Percentiles rank a stretch among this genome's conserved stretches.
phyloP scores from a whole-genome alignment of 2,329 filamentous ascomycete species.

The Ophiostoma sp. region DNA sequence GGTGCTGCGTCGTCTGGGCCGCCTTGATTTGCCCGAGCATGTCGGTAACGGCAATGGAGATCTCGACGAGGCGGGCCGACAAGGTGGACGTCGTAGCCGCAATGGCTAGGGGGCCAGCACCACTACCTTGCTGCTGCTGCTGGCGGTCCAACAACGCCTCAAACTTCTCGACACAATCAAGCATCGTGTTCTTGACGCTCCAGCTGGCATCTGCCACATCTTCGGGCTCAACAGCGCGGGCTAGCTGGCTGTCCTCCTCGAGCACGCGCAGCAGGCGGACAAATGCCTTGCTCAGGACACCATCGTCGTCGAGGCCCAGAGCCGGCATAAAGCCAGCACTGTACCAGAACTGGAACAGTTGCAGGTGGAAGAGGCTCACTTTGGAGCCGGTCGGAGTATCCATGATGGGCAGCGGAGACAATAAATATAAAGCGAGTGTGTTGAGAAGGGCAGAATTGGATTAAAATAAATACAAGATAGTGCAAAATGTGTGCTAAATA shows the following conservation, averaged over 20 bases:
- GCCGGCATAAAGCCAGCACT: conserved; percentile 21
- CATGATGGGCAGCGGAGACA: conserved; percentile 8
- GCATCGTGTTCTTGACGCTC: conserved; percentile 26
- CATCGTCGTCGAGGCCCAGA: conserved; percentile 23
- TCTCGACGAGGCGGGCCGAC: conserved; percentile 25
- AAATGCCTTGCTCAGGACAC: neutral
- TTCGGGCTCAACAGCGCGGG: neutral
- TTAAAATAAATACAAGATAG: neutral
- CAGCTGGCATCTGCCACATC: conserved; percentile 24
- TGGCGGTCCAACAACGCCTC: conserved; percentile 20
- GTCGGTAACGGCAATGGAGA: conserved; percentile 22
- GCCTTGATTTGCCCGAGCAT: neutral
- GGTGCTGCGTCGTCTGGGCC: neutral
- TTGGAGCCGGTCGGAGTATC: neutral
- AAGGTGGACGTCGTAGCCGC: conserved; percentile 7
- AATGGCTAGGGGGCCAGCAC: neutral
- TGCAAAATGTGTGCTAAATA: neutral
- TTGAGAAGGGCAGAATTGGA: neutral
- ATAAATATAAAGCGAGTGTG: neutral
- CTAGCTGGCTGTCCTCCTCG: neutral
- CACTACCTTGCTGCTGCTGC: neutral
- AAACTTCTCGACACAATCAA: conserved; percentile 26
- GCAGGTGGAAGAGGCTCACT: conserved; percentile 20
- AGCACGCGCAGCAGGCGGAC: conserved; percentile 25
- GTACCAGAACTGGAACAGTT: conserved; percentile 29